A percentile compares a stretch with the other conserved stretches of the same genome.
These are phyloP conservation scores for Colletotrichum agaves DNA, from an alignment of 2,329 filamentous ascomycete genomes.

Conservation along the genomic window DNA sequence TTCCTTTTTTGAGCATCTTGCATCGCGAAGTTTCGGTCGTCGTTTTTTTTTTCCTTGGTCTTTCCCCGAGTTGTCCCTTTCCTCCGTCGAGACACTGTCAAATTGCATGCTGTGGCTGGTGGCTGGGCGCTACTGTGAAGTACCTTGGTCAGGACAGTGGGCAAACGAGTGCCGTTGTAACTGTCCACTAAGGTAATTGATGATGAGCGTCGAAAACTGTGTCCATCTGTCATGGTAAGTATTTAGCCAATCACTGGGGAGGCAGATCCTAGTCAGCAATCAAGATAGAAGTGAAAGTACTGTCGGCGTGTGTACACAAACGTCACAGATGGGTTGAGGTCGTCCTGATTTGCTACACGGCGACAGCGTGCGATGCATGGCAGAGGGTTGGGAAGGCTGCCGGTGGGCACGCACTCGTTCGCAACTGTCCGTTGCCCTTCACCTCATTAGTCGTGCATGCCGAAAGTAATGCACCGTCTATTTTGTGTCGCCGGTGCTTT, in stretches of 20 bases:
- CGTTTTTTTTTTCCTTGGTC: not conserved
- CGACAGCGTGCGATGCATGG: no score
- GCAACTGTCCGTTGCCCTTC: not conserved
- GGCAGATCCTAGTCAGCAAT: no score
- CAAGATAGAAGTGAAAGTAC: no score
- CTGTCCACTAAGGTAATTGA: not conserved
- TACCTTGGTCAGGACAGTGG: not conserved
- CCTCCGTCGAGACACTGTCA: not conserved
- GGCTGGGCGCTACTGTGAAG: not conserved
- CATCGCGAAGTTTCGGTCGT: not conserved
- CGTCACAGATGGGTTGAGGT: not conserved
- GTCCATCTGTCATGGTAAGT: not conserved
- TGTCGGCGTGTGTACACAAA: not conserved
- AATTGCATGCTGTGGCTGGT: conserved; percentile 1
- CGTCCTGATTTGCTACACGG: not conserved
- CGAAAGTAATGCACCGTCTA: conserved; percentile 3
- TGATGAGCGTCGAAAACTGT: not conserved
- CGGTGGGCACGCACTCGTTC: conserved; percentile 2
- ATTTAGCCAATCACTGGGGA: not conserved
- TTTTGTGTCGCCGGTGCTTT: conserved; percentile 13
- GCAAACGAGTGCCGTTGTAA: not conserved
- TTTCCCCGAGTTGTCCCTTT: conserved; percentile 1
- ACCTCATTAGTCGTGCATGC: conserved; percentile 13
- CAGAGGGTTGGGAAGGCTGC: no score
- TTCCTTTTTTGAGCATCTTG: not conserved